Conservation (phyloP, 805 yeast genomes). For the Candida bentonensis region DNA sequence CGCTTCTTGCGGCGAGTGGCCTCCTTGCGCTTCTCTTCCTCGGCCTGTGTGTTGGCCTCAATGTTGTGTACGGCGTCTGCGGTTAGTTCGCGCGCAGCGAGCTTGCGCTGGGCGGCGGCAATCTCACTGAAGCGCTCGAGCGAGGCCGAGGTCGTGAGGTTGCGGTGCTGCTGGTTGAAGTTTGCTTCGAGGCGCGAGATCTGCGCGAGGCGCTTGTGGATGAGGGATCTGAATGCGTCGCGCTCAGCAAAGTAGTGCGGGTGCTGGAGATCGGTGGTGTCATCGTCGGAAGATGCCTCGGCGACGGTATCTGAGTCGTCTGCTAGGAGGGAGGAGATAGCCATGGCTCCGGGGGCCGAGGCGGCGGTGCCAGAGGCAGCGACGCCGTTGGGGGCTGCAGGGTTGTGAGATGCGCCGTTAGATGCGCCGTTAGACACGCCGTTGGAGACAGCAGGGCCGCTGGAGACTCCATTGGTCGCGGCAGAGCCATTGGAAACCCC, state of each 20-base stretch:
- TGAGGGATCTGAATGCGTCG: background rate
- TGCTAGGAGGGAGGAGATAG: background rate
- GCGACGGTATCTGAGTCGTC: background rate
- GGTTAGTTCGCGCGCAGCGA: background rate
- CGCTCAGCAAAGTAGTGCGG: conserved; percentile 1
- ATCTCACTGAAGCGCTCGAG: background rate
- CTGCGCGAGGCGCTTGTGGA: background rate
- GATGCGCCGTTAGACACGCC: too few relatives aligned
- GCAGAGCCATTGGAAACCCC: too few relatives aligned
- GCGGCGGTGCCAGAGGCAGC: background rate
- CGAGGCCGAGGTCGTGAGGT: background rate
- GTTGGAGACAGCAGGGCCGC: too few relatives aligned
- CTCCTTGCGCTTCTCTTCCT: background rate
- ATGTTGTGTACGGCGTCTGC: background rate
- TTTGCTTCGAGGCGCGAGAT: background rate
- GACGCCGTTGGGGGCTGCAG: background rate
- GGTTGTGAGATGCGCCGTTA: background rate
- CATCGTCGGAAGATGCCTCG: background rate
- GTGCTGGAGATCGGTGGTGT: background rate
- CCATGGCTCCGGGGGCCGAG: background rate
- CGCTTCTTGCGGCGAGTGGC: background rate
- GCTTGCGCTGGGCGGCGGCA: background rate
- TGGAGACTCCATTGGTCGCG: too few relatives aligned
- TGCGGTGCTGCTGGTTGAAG: background rate
- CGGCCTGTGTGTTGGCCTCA: background rate